These are phyloP conservation scores for Kockovaella imperatae DNA, from an alignment of 768 basidiomycete species.

Conservation along the genomic window DNA sequence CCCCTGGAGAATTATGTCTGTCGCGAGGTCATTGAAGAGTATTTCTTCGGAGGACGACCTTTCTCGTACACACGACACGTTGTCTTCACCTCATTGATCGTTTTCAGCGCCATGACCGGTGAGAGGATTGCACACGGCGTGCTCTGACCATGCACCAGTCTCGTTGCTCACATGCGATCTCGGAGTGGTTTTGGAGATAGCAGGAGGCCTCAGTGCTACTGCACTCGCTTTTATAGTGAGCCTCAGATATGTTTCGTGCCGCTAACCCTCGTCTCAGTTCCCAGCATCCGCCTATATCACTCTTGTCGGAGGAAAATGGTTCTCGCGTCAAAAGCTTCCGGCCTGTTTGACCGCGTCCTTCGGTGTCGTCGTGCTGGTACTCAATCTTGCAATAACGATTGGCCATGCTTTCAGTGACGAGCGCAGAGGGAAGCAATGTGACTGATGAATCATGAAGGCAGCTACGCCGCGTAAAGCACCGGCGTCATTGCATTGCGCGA, in stretches of 20 bases:
- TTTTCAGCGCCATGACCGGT: constrained; percentile 77
- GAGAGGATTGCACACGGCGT: constrained; percentile 32
- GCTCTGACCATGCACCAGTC: constrained; percentile 51
- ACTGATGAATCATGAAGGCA: constrained; percentile 41
- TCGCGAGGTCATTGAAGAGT: constrained; percentile 93
- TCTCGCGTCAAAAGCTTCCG: constrained; percentile 64
- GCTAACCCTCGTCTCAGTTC: constrained; percentile 23
- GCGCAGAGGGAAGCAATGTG: constrained; percentile 62
- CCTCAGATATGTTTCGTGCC: not conserved
- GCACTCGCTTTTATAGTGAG: constrained; percentile 73
- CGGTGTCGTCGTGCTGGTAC: constrained; percentile 65
- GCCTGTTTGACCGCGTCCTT: constrained; percentile 66
- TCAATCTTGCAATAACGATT: constrained; percentile 69
- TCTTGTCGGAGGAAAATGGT: constrained; percentile 52
- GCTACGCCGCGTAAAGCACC: too few relatives aligned
- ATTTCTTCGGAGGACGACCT: constrained; percentile 80
- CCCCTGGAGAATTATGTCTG: constrained; percentile 96
- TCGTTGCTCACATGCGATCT: constrained; percentile 89
- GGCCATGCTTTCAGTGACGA: constrained; percentile 68
- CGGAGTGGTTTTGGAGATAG: constrained; percentile 96
- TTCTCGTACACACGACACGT: constrained; percentile 79
- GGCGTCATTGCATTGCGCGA: too few relatives aligned
- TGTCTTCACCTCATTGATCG: constrained; percentile 78
- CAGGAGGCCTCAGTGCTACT: constrained; percentile 71
- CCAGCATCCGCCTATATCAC: constrained; percentile 42